phyloP scores from a whole-genome alignment of 768 basidiomycete species.

The Phanerochaete carnosa region DNA sequence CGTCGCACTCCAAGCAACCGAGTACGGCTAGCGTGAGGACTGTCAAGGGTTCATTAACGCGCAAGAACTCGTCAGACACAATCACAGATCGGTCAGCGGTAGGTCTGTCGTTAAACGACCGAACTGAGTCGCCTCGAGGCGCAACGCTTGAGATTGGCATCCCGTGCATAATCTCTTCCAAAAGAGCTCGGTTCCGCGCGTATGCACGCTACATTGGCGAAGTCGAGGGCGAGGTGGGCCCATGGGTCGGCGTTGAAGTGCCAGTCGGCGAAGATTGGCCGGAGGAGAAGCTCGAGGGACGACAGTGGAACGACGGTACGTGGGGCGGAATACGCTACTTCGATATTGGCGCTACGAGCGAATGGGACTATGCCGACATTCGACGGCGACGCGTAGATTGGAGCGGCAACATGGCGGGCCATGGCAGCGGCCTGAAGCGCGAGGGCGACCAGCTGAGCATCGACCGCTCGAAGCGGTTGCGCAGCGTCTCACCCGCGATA shows the following conservation, averaged over 20 bases:
- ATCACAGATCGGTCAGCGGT: constrained; percentile 21
- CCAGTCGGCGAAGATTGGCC: constrained; percentile 61
- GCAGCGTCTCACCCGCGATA: constrained; percentile 64
- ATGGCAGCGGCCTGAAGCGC: constrained; percentile 40
- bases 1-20: constrained; percentile 19
- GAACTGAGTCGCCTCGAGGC: constrained; percentile 44
- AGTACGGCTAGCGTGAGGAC: constrained; percentile 28
- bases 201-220: constrained; percentile 88
- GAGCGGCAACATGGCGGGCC: constrained; percentile 31
- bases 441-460: constrained; percentile 54
- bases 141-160: constrained; percentile 83
- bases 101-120: constrained; percentile 1
- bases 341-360: constrained; percentile 61
- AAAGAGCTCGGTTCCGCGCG: constrained; percentile 80
- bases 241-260: constrained; percentile 92
- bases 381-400: constrained; percentile 39
- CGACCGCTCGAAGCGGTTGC: constrained; percentile 52
- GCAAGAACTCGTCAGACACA: constrained; percentile 36
- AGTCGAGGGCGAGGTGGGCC: constrained; percentile 74
- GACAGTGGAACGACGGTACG: constrained; percentile 84
- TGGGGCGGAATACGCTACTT: constrained; percentile 85
- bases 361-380: constrained; percentile 60
- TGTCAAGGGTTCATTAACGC: constrained; percentile 27
- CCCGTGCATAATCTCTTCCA: constrained; percentile 84
- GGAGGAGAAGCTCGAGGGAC: constrained; percentile 49